These are phyloP conservation scores for Pholiota molesta DNA, from an alignment of 768 basidiomycete species.

Conservation along the genomic window DNA sequence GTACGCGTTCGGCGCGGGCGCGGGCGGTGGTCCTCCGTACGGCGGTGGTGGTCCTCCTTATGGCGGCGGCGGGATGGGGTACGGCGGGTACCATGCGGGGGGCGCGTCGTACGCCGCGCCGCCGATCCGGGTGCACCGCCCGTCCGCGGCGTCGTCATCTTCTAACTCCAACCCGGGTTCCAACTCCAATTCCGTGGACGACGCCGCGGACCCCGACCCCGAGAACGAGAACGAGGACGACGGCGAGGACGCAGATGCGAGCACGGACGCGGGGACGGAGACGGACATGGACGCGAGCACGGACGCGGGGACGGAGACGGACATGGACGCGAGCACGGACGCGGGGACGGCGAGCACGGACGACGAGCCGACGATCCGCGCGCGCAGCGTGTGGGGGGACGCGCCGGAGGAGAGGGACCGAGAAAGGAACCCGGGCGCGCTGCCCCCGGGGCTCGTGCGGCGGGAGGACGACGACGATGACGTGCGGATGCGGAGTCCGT, in stretches of 20 bases:
- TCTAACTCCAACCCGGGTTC: no score
- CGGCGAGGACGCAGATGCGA: no score
- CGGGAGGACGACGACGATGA: not conserved
- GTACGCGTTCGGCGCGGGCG: not conserved
- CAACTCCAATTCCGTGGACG: no score
- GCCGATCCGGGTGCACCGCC: no score
- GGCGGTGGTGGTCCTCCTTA: not conserved
- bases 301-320: constrained; percentile 24
- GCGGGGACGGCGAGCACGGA: constrained; percentile 34
- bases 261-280: no score
- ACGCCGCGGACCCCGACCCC: no score
- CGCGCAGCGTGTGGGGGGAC: constrained; percentile 25
- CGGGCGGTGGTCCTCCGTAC: not conserved
- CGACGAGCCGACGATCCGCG: constrained; percentile 31
- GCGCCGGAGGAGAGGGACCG: not conserved
- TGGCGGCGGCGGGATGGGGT: not conserved
- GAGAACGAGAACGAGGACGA: not conserved
- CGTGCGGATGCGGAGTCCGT: not conserved
- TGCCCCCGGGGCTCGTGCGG: not conserved
- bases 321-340: constrained; percentile 33
- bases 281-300: not conserved
- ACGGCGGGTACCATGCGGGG: not conserved
- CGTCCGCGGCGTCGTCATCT: no score
- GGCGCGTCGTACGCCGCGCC: not conserved
- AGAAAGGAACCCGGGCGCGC: not conserved